A percentile compares a stretch with the other conserved stretches of the same genome.
phyloP scores from a whole-genome alignment of 2,329 filamentous ascomycete genomes.

The Hymenoscyphus scutula region DNA sequence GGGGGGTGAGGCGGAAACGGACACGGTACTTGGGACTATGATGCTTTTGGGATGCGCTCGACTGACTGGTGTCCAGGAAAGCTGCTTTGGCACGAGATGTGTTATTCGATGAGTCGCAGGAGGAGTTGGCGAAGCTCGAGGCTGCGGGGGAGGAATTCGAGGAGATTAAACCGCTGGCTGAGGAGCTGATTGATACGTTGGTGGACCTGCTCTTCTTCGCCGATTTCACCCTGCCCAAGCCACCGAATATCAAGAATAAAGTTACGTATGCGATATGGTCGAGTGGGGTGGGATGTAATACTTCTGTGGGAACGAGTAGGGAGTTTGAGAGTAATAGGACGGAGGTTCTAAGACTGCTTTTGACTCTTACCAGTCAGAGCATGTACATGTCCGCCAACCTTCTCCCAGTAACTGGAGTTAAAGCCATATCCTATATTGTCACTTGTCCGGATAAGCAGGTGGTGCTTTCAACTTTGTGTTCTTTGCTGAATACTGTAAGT shows the following conservation, averaged over 20 bases:
- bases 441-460: conserved; percentile 87
- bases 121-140: conserved; percentile 48
- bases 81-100: conserved; percentile 69
- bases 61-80: conserved; percentile 44
- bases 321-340: conserved; percentile 91
- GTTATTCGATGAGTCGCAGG: conserved; percentile 74
- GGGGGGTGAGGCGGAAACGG: conserved; percentile 71
- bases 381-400: conserved; percentile 85
- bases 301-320: conserved; percentile 80
- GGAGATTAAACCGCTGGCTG: conserved; percentile 80
- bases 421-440: conserved; percentile 83
- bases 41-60: conserved; percentile 5
- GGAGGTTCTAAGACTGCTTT: conserved; percentile 80
- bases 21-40: conserved; percentile 41
- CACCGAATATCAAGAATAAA: conserved; percentile 69
- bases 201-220: conserved; percentile 89
- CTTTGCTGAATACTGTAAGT: conserved; percentile 85
- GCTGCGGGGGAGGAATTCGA: conserved; percentile 65
- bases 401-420: conserved; percentile 79
- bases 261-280: conserved; percentile 96
- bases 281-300: conserved; percentile 94
- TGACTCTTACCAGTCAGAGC: conserved; percentile 84
- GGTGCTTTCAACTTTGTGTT: conserved; percentile 86
- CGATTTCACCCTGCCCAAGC: conserved; percentile 78
- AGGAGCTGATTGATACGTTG: conserved; percentile 88